A percentile compares a stretch with the other conserved stretches of the same genome.
Conservation (phyloP, 75 land plant genomes). For the Sequoiadendron giganteum region DNA sequence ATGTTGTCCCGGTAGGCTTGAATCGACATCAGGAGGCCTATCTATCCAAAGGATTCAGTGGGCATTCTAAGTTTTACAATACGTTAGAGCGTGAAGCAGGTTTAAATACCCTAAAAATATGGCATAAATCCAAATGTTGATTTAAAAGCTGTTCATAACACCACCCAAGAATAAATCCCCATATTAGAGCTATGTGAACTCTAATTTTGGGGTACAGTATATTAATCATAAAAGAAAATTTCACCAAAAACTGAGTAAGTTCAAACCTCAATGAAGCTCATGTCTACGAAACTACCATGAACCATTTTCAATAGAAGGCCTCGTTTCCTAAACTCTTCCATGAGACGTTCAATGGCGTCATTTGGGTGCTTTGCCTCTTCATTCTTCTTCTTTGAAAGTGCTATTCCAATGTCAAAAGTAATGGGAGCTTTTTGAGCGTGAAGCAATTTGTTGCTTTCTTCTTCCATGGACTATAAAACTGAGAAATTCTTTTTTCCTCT, state of each 20-base stretch:
- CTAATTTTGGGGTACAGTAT: too few species aligned
- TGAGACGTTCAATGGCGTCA: neutral
- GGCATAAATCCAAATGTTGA: too few species aligned
- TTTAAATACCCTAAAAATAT: too few species aligned
- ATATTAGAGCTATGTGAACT: too few species aligned
- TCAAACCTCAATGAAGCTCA: conserved; percentile 6
- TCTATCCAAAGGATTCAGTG: neutral
- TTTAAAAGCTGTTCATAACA: too few species aligned
- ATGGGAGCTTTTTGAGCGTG: neutral
- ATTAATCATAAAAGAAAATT: too few species aligned
- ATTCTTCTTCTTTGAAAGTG: neutral
- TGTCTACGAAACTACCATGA: neutral
- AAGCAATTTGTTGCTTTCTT: neutral
- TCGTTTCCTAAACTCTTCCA: neutral
- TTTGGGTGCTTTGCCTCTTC: neutral
- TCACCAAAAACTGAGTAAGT: neutral
- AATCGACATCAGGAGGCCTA: too few species aligned
- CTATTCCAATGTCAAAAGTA: neutral
- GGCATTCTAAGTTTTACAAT: neutral
- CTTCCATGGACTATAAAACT: neutral
- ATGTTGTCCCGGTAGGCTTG: too few species aligned
- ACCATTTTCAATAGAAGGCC: neutral
- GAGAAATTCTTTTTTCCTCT: neutral
- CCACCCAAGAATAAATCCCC: too few species aligned
- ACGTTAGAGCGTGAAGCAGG: too few species aligned